Base-by-base conservation (phyloP, 306 rosid genomes). In the Macrotyloma uniflorum region DNA sequence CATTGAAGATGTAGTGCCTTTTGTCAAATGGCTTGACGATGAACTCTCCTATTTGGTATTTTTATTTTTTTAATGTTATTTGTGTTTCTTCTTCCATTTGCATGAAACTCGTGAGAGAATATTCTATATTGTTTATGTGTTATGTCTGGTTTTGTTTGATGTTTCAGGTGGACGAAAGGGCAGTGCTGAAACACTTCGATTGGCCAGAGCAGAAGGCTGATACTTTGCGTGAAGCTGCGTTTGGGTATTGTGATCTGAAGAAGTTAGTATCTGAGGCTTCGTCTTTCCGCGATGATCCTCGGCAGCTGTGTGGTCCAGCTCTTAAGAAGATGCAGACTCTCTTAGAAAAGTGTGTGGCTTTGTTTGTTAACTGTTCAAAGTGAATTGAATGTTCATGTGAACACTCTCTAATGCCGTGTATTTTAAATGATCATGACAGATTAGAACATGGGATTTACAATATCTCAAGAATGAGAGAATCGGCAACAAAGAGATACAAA, bases 131-230 rank as follows among this genome's bases (percentile, higher is more conserved):
- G 2, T 40, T 55, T 15, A 33, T 12, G 5, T 32, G 62, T 46
- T 45, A 51, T 76, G 43, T 19, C 16, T 63, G 61, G 20, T 24
- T 70, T 43, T 72, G 59, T 70, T 43, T 72, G 59, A 73, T 72
- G 42, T 12, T 75, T 35, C 55, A 94, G 98, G 97, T 96, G 72
- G 99, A 96, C 33, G 99, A 96, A 90, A 93, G 99, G 83, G 99
- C 99, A 18, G 99, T 96, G 80, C 85, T 96, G 62, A 96, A 96
- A 76, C 99, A 96, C 86, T 96, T 96, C 23, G 81, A 96, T 12
- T 96, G 99, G 99, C 99, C 99, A 2, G 99, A 96, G 89, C 90
- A 91, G 36, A 96, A 96, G 77, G 99, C 99, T 0, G 99, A 96
- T 42, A 96, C 97, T 0, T 81, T 96, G 75, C 90, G 99, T 2